A percentile compares a stretch with the other conserved stretches of the same genome.
Evolutionary conservation across 2,329 filamentous ascomycete species (phyloP).

Genomic region (Aureobasidium sp.): DNA sequence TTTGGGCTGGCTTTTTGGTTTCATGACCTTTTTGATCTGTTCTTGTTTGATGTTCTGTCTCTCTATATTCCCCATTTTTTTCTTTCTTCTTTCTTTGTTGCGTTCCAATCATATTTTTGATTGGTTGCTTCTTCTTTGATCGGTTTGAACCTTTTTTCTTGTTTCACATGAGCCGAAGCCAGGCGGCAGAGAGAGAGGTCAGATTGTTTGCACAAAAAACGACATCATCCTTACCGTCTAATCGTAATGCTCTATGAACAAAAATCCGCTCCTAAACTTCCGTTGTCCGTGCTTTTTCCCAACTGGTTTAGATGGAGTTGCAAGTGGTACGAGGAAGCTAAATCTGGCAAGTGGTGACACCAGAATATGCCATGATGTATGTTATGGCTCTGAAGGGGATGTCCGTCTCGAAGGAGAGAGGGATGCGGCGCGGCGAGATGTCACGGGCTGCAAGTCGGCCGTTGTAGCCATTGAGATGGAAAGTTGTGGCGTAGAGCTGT

Average conservation of each 20-base stretch:
- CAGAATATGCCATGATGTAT: neutral
- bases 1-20: neutral
- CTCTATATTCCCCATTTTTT: conserved; percentile 8
- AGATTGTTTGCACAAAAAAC: neutral
- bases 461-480: neutral
- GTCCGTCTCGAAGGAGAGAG: too few species aligned
- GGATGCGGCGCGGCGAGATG: neutral
- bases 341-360: neutral
- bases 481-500: neutral
- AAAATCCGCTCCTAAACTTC: too few species aligned
- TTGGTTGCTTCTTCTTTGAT: neutral
- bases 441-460: neutral
- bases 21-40: neutral
- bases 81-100: neutral
- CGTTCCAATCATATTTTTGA: neutral
- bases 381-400: conserved; percentile 4
- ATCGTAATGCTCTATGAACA: conserved; percentile 14
- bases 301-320: too few species aligned
- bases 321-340: too few species aligned
- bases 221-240: conserved; percentile 13
- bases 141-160: neutral
- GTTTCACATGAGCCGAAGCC: conserved; percentile 8
- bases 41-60: neutral
- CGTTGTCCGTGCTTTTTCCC: too few species aligned
- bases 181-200: conserved; percentile 10